Conservation (phyloP, 1,284 basidiomycete species). For the Moesziomyces antarcticus region DNA sequence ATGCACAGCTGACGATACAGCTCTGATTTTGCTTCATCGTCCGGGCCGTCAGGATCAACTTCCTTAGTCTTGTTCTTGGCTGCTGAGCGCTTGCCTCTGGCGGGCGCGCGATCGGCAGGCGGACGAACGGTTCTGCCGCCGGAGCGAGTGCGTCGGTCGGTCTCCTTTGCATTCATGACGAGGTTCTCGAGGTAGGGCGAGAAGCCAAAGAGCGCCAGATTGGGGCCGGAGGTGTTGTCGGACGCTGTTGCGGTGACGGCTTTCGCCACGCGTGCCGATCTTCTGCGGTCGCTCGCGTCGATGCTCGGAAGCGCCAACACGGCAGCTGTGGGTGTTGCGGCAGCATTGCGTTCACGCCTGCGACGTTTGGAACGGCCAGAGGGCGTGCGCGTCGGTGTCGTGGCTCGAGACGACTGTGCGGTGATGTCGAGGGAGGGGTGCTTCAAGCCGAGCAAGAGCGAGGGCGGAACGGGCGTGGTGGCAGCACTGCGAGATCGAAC, state of each 20-base stretch:
- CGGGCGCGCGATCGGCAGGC: constrained; percentile 19
- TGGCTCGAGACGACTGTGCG: constrained; percentile 30
- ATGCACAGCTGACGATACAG: constrained; percentile 45
- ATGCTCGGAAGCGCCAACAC: constrained; percentile 27
- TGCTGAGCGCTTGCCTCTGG: constrained; percentile 18
- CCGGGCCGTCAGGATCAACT: constrained; percentile 25
- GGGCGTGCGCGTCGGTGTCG: constrained; percentile 29
- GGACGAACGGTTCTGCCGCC: constrained; percentile 29
- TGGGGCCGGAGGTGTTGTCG: constrained; percentile 28
- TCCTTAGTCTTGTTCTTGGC: constrained; percentile 32
- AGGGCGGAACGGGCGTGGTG: constrained; percentile 31
- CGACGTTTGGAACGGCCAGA: constrained; percentile 30
- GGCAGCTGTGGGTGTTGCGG: constrained; percentile 3
- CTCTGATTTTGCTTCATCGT: constrained; percentile 36
- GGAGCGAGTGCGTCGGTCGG: constrained; percentile 36
- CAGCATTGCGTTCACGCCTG: constrained; percentile 26
- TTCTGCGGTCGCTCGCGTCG: constrained; percentile 31
- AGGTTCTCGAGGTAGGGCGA: constrained; percentile 49
- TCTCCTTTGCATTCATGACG: constrained; percentile 35
- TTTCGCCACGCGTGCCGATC: constrained; percentile 44
- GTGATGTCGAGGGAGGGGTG: constrained; percentile 27
- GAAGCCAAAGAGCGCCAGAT: constrained; percentile 37
- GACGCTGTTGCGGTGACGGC: constrained; percentile 24
- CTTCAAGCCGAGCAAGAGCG: constrained; percentile 13
- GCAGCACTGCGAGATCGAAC: constrained; percentile 34